Evolutionary conservation across 169 alveolate species (phyloP).

Genomic region (Haemoproteus tartakovskyi): DNA sequence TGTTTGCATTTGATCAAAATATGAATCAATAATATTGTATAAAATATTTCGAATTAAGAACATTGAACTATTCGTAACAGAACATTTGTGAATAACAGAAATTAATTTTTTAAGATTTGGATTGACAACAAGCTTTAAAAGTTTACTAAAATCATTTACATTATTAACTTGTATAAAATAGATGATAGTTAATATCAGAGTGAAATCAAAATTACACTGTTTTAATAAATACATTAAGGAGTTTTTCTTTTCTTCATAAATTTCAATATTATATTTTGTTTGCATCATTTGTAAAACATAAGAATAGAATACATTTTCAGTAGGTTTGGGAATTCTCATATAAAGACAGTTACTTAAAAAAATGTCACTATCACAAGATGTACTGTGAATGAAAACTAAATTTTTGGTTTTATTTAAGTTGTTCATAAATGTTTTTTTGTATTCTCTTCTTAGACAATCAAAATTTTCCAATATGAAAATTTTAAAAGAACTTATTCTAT

Average conservation of each 20-base stretch:
- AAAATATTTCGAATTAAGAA: slow-evolving; percentile 41
- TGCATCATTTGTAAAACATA: slow-evolving; percentile 18
- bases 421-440: slow-evolving; percentile 28
- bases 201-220: slow-evolving; percentile 33
- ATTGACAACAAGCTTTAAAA: slow-evolving; percentile 27
- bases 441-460: slow-evolving; percentile 12
- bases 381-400: slow-evolving; percentile 38
- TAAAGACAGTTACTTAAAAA: slow-evolving; percentile 25
- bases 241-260: background rate
- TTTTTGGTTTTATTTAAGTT: slow-evolving; percentile 9
- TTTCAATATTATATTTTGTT: slow-evolving; percentile 19
- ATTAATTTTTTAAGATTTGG: slow-evolving; percentile 43
- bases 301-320: background rate
- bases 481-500: slow-evolving; percentile 8
- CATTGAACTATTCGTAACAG: slow-evolving; percentile 5
- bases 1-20: slow-evolving; percentile 18
- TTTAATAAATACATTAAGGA: slow-evolving; percentile 10
- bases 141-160: slow-evolving; percentile 32
- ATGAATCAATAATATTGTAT: slow-evolving; percentile 15
- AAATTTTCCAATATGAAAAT: slow-evolving; percentile 39
- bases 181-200: slow-evolving; percentile 22
- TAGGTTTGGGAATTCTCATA: slow-evolving; percentile 44
- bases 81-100: slow-evolving; percentile 23
- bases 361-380: slow-evolving; percentile 1
- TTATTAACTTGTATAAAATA: slow-evolving; percentile 31